phyloP scores from a whole-genome alignment of 192 early-diverging fungal genomes.

The Phlyctochytrium planicorne region DNA sequence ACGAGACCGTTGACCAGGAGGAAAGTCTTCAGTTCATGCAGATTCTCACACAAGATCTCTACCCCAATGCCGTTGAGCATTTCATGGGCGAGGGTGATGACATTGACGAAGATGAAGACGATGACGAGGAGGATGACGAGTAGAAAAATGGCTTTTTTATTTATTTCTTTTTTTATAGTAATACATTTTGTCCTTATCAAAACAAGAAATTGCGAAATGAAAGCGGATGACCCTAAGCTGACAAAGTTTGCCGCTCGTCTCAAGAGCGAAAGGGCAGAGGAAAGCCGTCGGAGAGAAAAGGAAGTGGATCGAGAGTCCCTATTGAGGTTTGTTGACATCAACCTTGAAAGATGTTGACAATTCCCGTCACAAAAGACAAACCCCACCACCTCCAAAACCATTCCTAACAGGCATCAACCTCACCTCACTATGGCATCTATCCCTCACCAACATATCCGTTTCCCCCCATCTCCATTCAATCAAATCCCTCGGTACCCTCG shows the following conservation, averaged over 20 bases:
- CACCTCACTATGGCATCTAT: not conserved
- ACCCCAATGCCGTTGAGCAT: constrained; percentile 26
- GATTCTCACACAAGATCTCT: too few relatives aligned
- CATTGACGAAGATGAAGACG: constrained; percentile 32
- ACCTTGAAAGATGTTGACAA: too few relatives aligned
- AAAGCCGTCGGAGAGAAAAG: too few relatives aligned
- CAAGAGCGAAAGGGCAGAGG: too few relatives aligned
- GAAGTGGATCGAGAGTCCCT: too few relatives aligned
- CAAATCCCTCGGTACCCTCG: constrained; percentile 17
- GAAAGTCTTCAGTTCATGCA: too few relatives aligned
- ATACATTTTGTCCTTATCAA: not conserved
- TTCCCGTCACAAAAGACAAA: too few relatives aligned
- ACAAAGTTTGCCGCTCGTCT: too few relatives aligned
- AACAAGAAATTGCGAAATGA: not conserved
- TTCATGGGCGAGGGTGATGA: constrained; percentile 35
- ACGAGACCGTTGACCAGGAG: too few relatives aligned
- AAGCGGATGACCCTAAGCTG: not conserved
- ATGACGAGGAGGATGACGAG: constrained; percentile 40
- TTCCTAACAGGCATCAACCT: not conserved
- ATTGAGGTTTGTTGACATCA: too few relatives aligned
- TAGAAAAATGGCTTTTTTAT: too few relatives aligned
- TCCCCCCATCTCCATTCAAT: constrained; percentile 4
- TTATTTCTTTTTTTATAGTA: not conserved
- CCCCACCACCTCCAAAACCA: not conserved
- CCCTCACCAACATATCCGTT: not conserved